phyloP scores from a whole-genome alignment of 75 land plant genomes.

The Sequoia sempervirens region DNA sequence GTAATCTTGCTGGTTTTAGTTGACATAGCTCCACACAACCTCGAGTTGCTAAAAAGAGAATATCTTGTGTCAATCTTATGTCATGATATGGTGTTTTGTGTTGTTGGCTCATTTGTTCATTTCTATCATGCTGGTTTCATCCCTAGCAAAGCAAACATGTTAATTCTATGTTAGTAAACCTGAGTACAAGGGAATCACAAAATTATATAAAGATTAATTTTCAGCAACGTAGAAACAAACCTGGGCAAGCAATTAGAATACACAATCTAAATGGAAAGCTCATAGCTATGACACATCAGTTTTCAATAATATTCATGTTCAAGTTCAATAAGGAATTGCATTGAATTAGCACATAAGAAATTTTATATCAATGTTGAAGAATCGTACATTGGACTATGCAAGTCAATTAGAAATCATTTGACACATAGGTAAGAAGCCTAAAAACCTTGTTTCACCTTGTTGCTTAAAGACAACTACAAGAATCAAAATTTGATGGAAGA shows the following conservation, averaged over 20 bases:
- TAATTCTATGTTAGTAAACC: not conserved
- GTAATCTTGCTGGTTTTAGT: no score
- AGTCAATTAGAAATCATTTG: not conserved
- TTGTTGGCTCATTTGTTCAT: not conserved
- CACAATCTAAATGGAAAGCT: not conserved
- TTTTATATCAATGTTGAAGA: not conserved
- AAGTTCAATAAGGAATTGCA: not conserved
- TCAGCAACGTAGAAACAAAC: not conserved
- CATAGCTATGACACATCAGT: not conserved
- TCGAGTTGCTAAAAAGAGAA: no score
- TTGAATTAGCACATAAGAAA: not conserved
- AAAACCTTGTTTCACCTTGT: not conserved
- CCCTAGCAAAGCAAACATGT: not conserved
- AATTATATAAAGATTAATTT: not conserved
- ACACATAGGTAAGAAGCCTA: not conserved
- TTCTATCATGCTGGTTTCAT: not conserved
- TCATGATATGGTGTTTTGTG: not conserved
- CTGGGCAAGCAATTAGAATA: not conserved
- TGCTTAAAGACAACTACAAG: not conserved
- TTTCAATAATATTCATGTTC: not conserved
- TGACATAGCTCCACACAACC: no score
- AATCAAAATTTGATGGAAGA: not conserved
- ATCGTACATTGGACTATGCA: not conserved
- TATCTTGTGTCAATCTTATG: not conserved
- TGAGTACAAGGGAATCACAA: not conserved